These are phyloP conservation scores for Leishmania turanica DNA, from an alignment of 208 protist genomes.

Conservation along the genomic window DNA sequence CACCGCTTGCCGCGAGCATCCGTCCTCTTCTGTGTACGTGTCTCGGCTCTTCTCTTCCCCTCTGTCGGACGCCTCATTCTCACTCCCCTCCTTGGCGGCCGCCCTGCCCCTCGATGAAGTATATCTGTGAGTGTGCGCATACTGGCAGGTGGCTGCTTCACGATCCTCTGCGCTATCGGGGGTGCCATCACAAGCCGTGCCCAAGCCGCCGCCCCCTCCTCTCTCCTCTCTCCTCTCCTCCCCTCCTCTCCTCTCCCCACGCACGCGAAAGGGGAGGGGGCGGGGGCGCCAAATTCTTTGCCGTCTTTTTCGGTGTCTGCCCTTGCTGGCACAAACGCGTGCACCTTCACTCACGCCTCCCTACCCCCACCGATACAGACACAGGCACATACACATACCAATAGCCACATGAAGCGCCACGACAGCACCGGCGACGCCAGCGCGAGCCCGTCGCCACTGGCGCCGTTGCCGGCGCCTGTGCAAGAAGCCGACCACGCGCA, in stretches of 20 bases:
- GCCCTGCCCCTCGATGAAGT: no score
- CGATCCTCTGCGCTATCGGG: conserved; percentile 1
- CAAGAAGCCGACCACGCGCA: neutral
- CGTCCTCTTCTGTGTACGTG: no score
- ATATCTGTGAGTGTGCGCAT: neutral
- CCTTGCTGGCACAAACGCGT: neutral
- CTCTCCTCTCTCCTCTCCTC: neutral
- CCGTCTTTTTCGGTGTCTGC: neutral
- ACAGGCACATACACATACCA: neutral
- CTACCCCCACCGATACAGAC: neutral
- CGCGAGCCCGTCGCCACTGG: neutral
- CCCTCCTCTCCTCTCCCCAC: neutral
- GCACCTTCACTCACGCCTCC: neutral
- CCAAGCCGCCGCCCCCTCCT: neutral
- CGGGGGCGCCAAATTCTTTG: neutral
- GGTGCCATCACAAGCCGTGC: neutral
- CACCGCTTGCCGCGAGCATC: neutral
- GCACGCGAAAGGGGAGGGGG: neutral
- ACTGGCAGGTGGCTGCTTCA: conserved; percentile 5
- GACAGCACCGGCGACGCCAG: neutral
- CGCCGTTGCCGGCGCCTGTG: neutral
- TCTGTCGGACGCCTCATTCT: neutral
- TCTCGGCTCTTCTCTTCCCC: neutral
- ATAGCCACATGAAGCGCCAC: neutral
- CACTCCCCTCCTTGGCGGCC: neutral